A percentile compares a stretch with the other conserved stretches of the same genome.
Evolutionary conservation across 78 protist genomes (phyloP).

Genomic region (Ministeria vibrans): DNA sequence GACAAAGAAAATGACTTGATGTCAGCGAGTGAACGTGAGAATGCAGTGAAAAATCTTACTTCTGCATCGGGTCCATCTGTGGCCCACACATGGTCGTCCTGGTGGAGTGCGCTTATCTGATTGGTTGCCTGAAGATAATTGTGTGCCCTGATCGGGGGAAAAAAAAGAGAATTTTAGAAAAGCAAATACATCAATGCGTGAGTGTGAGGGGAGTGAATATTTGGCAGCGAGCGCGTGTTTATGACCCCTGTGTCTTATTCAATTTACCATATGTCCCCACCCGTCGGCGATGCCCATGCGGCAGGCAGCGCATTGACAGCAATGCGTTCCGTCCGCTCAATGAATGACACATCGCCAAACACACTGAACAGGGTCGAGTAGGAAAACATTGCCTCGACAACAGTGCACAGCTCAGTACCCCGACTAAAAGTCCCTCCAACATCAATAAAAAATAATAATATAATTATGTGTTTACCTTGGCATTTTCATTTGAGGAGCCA

Average conservation of each 20-base stretch:
- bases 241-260: too few species aligned
- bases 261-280: slow-evolving; percentile 48
- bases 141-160: too few species aligned
- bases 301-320: slow-evolving; percentile 39
- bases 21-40: background rate
- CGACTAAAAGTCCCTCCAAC: too few species aligned
- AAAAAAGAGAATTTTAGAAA: too few species aligned
- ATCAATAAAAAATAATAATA: too few species aligned
- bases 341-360: background rate
- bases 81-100: slow-evolving; percentile 29
- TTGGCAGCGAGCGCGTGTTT: too few species aligned
- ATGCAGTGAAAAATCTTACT: too few species aligned
- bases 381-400: slow-evolving; percentile 29
- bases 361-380: slow-evolving; percentile 11
- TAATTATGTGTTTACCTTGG: too few species aligned
- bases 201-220: too few species aligned
- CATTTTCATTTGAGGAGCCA: background rate
- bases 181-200: too few species aligned
- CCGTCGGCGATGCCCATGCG: slow-evolving; percentile 34
- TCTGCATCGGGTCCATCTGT: slow-evolving; percentile 17
- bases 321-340: slow-evolving; percentile 35
- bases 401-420: slow-evolving; percentile 38
- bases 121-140: slow-evolving; percentile 38
- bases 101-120: slow-evolving; percentile 16
- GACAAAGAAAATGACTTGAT: background rate